Evolutionary conservation across 1,139 yeast species (phyloP).

Genomic region (Blastobotrys raffinosifermentans): DNA sequence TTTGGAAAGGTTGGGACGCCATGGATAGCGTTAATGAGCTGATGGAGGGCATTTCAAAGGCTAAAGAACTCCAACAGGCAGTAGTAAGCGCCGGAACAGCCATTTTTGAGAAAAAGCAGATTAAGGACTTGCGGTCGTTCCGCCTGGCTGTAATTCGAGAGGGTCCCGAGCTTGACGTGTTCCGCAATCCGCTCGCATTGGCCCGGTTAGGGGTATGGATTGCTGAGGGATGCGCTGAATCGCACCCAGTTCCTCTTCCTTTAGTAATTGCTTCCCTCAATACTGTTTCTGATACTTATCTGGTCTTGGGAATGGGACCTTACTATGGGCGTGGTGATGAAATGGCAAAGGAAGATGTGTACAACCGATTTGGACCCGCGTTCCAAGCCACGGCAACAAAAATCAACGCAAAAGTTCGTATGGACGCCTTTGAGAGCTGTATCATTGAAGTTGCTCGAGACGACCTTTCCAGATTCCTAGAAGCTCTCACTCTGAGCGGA

Average conservation of each 20-base stretch:
- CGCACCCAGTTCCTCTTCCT: constrained; percentile 66
- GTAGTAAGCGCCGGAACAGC: constrained; percentile 87
- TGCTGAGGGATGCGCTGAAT: constrained; percentile 80
- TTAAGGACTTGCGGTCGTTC: constrained; percentile 74
- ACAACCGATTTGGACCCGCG: constrained; percentile 81
- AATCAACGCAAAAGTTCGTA: constrained; percentile 82
- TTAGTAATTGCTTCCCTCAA: constrained; percentile 85
- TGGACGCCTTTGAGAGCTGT: constrained; percentile 92
- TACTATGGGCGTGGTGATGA: constrained; percentile 53
- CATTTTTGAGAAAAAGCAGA: constrained; percentile 70
- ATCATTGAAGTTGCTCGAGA: constrained; percentile 85
- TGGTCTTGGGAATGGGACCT: constrained; percentile 89
- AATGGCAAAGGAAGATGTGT: constrained; percentile 26
- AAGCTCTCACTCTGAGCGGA: constrained; percentile 49
- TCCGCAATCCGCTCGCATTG: constrained; percentile 80
- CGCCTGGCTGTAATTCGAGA: constrained; percentile 85
- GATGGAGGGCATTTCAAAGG: constrained; percentile 66
- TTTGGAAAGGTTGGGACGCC: constrained; percentile 97
- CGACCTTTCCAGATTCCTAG: constrained; percentile 82
- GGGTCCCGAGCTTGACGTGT: constrained; percentile 74
- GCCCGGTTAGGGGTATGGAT: constrained; percentile 87
- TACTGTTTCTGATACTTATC: constrained; percentile 64
- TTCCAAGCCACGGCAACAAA: constrained; percentile 79
- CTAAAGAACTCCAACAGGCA: constrained; percentile 76
- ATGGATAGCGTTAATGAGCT: constrained; percentile 59